These are phyloP conservation scores for Xylariomycetidae sp. DNA, from an alignment of 2,329 filamentous ascomycete species.

Conservation along the genomic window DNA sequence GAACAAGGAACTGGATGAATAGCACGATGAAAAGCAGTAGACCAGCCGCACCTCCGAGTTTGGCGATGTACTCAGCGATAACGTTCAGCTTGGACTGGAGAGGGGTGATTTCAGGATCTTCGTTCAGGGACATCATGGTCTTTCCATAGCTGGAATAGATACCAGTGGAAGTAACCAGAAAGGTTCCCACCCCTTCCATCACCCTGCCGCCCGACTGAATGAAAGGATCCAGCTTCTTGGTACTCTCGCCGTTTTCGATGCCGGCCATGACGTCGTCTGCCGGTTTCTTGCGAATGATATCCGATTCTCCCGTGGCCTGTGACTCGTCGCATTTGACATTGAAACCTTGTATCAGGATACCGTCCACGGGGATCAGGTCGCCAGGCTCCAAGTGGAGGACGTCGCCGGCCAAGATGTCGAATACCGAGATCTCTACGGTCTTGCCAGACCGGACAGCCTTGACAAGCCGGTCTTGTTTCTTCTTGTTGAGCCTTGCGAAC, in stretches of 20 bases:
- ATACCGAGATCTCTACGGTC: conserved; percentile 64
- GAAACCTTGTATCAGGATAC: conserved; percentile 67
- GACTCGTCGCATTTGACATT: conserved; percentile 75
- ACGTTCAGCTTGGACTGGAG: conserved; percentile 72
- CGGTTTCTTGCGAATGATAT: conserved; percentile 64
- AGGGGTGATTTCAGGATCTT: conserved; percentile 70
- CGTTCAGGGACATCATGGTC: conserved; percentile 69
- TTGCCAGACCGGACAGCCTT: conserved; percentile 69
- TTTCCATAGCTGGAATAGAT: conserved; percentile 71
- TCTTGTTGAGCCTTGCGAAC: conserved; percentile 73
- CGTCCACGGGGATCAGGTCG: conserved; percentile 70
- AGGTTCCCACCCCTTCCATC: conserved; percentile 72
- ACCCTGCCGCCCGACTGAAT: conserved; percentile 81
- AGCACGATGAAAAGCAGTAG: conserved; percentile 78
- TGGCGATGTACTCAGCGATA: conserved; percentile 73
- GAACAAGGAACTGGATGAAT: conserved; percentile 77
- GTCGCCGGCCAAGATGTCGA: conserved; percentile 65
- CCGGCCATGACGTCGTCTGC: conserved; percentile 66
- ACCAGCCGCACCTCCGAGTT: conserved; percentile 71
- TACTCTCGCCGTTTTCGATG: conserved; percentile 60
- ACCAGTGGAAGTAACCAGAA: conserved; percentile 68
- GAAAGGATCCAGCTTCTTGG: conserved; percentile 74
- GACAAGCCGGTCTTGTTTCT: conserved; percentile 71
- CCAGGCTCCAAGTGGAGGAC: conserved; percentile 70
- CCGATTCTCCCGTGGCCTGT: conserved; percentile 74